Evolutionary conservation across 192 early-diverging fungal species (phyloP).

Genomic region (Oehlia diaphana): DNA sequence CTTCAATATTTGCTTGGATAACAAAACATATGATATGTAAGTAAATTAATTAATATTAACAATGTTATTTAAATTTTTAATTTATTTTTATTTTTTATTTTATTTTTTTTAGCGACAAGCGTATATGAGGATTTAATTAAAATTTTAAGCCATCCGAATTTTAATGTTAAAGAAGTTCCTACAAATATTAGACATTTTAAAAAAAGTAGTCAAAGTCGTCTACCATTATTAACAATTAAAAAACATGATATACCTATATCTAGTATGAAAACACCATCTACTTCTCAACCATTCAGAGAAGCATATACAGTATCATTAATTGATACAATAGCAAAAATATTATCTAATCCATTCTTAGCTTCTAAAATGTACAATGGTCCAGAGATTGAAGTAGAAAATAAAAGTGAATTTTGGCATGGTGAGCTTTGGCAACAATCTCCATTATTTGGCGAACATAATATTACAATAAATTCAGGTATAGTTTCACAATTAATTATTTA

Average conservation of each 20-base stretch:
- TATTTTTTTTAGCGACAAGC: neutral
- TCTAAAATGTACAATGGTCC: neutral
- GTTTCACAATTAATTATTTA: neutral
- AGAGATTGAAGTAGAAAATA: constrained; percentile 5
- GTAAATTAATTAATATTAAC: neutral
- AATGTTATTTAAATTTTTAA: neutral
- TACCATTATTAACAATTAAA: neutral
- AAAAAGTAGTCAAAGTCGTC: too few species aligned
- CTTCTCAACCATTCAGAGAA: neutral
- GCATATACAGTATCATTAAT: neutral
- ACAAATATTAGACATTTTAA: neutral
- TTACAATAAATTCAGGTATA: neutral
- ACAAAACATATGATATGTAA: constrained; percentile 10
- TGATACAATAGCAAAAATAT: neutral
- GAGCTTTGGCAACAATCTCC: constrained; percentile 8
- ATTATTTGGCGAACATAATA: neutral
- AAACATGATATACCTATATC: neutral
- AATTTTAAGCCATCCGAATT: constrained; percentile 1
- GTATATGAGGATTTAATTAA: constrained; percentile 1
- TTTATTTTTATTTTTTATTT: neutral
- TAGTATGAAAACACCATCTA: neutral
- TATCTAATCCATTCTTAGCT: neutral
- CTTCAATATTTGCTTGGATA: neutral
- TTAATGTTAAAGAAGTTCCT: neutral
- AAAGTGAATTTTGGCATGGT: constrained; percentile 16